Percentiles rank a stretch among this genome's conserved stretches.
Conservation (phyloP, 176 grass and related monocot species). For the Musa itinerans region DNA sequence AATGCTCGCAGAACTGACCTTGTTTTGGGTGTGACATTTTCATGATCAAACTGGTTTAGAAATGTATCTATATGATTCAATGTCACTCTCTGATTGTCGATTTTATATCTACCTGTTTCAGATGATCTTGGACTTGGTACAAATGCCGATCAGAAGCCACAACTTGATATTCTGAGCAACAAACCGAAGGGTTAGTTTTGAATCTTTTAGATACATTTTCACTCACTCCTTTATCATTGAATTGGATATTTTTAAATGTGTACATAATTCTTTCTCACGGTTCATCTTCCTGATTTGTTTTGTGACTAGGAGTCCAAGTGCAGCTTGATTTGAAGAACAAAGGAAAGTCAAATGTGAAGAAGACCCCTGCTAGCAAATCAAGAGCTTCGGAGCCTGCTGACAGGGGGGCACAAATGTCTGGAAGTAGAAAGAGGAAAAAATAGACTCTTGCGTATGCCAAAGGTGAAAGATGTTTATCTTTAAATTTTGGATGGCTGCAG, state of each 20-base stretch:
- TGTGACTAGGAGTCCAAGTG: conserved; percentile 66
- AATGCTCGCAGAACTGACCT: not conserved
- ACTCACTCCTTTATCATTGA: not conserved
- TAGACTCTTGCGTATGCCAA: not conserved
- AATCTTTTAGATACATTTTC: not conserved
- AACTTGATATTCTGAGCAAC: conserved; percentile 66
- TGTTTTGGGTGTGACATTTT: no score
- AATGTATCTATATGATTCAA: not conserved
- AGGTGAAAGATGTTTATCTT: not conserved
- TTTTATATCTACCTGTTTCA: conserved; percentile 19
- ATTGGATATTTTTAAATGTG: no score
- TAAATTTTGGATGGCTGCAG: not conserved
- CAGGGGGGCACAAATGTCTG: conserved; percentile 30
- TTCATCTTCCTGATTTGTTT: not conserved
- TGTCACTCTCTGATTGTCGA: not conserved
- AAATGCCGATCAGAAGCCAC: conserved; percentile 31
- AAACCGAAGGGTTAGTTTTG: conserved; percentile 63
- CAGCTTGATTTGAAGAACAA: conserved; percentile 77
- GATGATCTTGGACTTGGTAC: conserved; percentile 31
- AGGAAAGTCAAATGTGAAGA: conserved; percentile 43
- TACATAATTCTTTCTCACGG: not conserved
- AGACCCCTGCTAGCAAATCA: conserved; percentile 38
- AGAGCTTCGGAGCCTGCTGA: conserved; percentile 37
- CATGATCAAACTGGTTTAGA: no score
- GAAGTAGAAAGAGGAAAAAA: conserved; percentile 69